These are phyloP conservation scores for Boletus barrowsii DNA, from an alignment of 768 basidiomycete species.

Conservation along the genomic window DNA sequence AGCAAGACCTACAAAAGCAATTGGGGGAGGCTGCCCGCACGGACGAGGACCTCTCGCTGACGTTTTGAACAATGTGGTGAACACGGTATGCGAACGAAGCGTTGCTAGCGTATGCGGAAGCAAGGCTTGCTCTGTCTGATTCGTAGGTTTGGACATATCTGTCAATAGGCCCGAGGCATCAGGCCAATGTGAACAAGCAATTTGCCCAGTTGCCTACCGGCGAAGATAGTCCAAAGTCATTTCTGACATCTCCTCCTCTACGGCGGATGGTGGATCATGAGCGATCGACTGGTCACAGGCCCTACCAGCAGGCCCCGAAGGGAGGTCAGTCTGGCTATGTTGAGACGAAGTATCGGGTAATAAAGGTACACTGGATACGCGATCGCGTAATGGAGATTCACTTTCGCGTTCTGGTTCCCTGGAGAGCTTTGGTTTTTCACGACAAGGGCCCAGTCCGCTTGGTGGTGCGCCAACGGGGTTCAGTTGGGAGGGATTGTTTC, in stretches of 20 bases:
- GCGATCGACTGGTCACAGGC: not conserved
- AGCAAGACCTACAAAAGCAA: conserved; percentile 17
- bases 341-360: not conserved
- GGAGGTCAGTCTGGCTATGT: not conserved
- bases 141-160: conserved; percentile 34
- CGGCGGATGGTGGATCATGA: not conserved
- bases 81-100: conserved; percentile 32
- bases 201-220: conserved; percentile 19
- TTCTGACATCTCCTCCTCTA: conserved; percentile 25
- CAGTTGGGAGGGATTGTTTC: conserved; percentile 2
- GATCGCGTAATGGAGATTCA: not conserved
- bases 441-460: not conserved
- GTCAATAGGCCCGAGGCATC: conserved; percentile 3
- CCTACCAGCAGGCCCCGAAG: not conserved
- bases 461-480: not conserved
- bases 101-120: conserved; percentile 29
- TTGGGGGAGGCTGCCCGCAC: not conserved
- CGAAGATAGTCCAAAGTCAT: conserved; percentile 31
- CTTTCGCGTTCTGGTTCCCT: conserved; percentile 4
- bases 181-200: not conserved
- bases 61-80: conserved; percentile 9
- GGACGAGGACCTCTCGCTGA: not conserved
- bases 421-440: not conserved
- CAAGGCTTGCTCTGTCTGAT: conserved; percentile 30
- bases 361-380: not conserved